Evolutionary conservation across 23 red algal species (phyloP).

Genomic region (Porphyridium purpureum): DNA sequence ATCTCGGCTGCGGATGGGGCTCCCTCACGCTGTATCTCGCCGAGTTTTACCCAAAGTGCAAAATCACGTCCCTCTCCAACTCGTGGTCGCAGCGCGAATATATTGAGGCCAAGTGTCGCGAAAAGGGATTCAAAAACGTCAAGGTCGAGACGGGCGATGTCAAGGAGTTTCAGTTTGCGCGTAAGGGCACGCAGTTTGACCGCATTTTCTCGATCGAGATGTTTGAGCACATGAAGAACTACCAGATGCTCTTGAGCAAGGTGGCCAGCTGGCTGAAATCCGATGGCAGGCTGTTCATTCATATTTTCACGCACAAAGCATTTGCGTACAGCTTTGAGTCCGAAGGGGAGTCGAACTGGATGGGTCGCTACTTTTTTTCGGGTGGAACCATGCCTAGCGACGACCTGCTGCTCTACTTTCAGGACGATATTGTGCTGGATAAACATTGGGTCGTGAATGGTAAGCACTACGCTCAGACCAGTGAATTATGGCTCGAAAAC

Average conservation of each 20-base stretch:
- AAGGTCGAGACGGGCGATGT: constrained; percentile 70
- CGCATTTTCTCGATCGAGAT: constrained; percentile 78
- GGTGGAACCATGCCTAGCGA: constrained; percentile 86
- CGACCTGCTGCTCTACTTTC: constrained; percentile 64
- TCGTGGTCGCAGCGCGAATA: constrained; percentile 67
- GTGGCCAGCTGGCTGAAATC: constrained; percentile 54
- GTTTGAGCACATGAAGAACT: constrained; percentile 99
- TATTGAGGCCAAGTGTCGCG: constrained; percentile 36
- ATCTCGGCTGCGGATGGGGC: constrained; percentile 97
- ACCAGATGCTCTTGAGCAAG: constrained; percentile 48
- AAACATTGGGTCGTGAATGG: constrained; percentile 81
- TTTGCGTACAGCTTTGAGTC: constrained; percentile 88
- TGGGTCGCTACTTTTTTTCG: constrained; percentile 91
- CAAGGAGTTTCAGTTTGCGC: constrained; percentile 2
- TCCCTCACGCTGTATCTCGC: constrained; percentile 73
- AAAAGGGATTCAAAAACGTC: constrained; percentile 44
- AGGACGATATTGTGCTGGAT: constrained; percentile 33
- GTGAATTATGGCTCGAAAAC: constrained; percentile 73
- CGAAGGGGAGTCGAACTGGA: constrained; percentile 80
- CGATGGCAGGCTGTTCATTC: constrained; percentile 55
- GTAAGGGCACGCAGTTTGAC: constrained; percentile 28
- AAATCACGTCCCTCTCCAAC: constrained; percentile 56
- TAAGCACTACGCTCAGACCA: constrained; percentile 88
- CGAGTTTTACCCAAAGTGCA: constrained; percentile 62
- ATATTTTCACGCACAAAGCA: constrained; percentile 78